These are phyloP conservation scores for Orbilia blumenaviensis DNA, from an alignment of 2,329 filamentous ascomycete genomes.

Conservation along the genomic window DNA sequence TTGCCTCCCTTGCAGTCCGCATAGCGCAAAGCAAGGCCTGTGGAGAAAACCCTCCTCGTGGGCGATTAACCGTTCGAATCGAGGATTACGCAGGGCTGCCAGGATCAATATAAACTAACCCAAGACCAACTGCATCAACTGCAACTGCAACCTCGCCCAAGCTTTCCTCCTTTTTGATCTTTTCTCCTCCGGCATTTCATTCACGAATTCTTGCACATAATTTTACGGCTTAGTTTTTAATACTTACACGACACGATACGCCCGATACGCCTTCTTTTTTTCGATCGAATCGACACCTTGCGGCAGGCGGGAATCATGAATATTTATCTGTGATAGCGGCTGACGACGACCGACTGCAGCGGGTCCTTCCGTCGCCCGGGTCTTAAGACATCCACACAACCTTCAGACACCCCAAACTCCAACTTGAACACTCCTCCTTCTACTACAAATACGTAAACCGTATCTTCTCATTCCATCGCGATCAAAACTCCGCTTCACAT, in stretches of 20 bases:
- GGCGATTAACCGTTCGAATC: conserved; percentile 4
- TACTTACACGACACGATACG: not conserved
- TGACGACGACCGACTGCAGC: conserved; percentile 32
- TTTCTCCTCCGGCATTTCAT: not conserved
- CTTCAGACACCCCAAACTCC: not conserved
- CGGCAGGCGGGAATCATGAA: conserved; percentile 18
- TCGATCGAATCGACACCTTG: not conserved
- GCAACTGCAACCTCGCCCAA: not conserved
- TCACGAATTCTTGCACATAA: not conserved
- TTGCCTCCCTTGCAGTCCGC: not conserved
- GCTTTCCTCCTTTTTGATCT: conserved; percentile 5
- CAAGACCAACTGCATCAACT: conserved; percentile 9
- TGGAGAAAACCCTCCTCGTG: not conserved
- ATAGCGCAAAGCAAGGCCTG: no score
- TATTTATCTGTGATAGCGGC: conserved; percentile 3
- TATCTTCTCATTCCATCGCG: not conserved
- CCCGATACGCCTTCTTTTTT: not conserved
- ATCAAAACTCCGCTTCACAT: not conserved
- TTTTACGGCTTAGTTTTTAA: not conserved
- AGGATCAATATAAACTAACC: conserved; percentile 10
- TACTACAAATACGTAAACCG: no score
- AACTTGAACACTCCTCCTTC: not conserved
- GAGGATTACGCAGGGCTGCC: conserved; percentile 29
- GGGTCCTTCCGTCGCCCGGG: conserved; percentile 14
- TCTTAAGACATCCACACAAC: conserved; percentile 5